Conservation (phyloP, 139 green algal species). For the Chlamydomonas eustigma region DNA sequence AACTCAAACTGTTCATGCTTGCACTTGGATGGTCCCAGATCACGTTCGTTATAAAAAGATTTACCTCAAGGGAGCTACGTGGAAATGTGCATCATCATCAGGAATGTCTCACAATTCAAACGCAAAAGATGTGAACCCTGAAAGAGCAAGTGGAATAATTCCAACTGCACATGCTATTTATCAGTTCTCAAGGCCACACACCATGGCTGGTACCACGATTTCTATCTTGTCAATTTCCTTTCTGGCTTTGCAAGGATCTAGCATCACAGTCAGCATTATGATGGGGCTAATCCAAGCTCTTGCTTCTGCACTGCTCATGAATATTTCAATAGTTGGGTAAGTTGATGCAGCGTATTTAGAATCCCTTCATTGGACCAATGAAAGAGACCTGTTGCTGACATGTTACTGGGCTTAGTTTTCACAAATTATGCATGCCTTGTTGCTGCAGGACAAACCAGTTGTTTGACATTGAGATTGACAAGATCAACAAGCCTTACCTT, state of each 20-base stretch:
- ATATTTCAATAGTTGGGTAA: conserved; percentile 88
- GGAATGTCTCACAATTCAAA: too few species aligned
- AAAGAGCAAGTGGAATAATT: too few species aligned
- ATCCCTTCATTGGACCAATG: background rate
- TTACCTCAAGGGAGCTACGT: too few species aligned
- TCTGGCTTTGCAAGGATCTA: conserved; percentile 55
- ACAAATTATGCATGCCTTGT: background rate
- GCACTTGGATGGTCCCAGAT: too few species aligned
- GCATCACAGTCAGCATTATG: background rate
- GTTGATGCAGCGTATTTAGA: background rate
- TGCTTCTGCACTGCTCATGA: conserved; percentile 82
- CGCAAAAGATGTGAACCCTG: too few species aligned
- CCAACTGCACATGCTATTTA: too few species aligned
- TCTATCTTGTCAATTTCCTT: conserved; percentile 75
- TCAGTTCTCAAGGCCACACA: conserved; percentile 70
- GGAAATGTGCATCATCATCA: too few species aligned
- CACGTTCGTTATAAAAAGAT: too few species aligned
- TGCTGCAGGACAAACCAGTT: conserved; percentile 74
- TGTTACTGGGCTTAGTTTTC: background rate
- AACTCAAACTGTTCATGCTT: too few species aligned
- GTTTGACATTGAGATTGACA: conserved; percentile 86
- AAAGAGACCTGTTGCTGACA: background rate
- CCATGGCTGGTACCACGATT: conserved; percentile 84
- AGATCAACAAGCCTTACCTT: conserved; percentile 97
- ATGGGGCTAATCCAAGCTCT: conserved; percentile 56